Evolutionary conservation across 2,329 filamentous ascomycete genomes (phyloP).

Genomic region (Cladosporium halotolerans): DNA sequence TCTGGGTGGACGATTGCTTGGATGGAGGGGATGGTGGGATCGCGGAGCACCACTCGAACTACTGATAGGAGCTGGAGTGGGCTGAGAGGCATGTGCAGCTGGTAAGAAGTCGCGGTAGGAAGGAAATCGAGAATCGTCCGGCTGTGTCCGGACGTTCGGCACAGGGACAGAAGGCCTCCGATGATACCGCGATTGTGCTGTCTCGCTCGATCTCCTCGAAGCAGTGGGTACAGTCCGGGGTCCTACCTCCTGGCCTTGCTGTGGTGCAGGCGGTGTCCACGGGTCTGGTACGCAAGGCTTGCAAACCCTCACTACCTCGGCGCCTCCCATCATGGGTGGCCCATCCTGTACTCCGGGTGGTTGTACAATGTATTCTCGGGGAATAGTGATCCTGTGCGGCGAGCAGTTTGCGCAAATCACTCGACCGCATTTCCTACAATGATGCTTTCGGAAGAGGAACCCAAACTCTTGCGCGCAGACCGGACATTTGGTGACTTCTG

Average conservation of each 20-base stretch:
- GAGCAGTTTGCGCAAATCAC: slow-evolving; percentile 89
- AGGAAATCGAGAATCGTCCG: slow-evolving; percentile 2
- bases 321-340: slow-evolving; percentile 44
- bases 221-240: background rate
- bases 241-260: background rate
- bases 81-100: background rate
- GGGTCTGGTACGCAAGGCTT: slow-evolving; percentile 67
- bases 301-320: slow-evolving; percentile 63
- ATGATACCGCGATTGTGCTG: slow-evolving; percentile 3
- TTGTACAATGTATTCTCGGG: slow-evolving; percentile 84
- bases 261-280: slow-evolving; percentile 20
- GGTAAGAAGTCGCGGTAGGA: slow-evolving; percentile 1
- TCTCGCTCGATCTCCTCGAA: background rate
- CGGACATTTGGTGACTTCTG: slow-evolving; percentile 73
- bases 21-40: background rate
- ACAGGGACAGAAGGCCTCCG: slow-evolving; percentile 2
- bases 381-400: slow-evolving; percentile 90
- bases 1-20: background rate
- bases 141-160: background rate
- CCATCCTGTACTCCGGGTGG: slow-evolving; percentile 50
- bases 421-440: slow-evolving; percentile 90
- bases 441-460: slow-evolving; percentile 83
- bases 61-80: background rate
- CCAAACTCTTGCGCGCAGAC: slow-evolving; percentile 77
- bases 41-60: background rate